Evolutionary conservation across 2,329 filamentous ascomycete species (phyloP).

Genomic region (Botrytis elliptica): DNA sequence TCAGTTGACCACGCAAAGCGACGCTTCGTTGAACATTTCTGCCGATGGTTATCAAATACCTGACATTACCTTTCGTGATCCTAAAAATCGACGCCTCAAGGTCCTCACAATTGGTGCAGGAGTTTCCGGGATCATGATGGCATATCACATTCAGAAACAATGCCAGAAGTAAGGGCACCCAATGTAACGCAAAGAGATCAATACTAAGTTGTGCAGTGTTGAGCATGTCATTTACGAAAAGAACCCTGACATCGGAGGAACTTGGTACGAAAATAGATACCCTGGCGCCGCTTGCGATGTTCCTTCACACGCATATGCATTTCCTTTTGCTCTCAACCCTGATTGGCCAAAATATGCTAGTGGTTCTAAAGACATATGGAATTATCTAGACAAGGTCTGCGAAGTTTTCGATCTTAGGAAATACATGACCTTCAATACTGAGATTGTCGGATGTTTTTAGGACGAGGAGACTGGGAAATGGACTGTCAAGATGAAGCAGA

Average conservation of each 20-base stretch:
- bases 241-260: slow-evolving; percentile 46
- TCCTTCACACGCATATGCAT: slow-evolving; percentile 39
- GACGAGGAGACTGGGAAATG: slow-evolving; percentile 49
- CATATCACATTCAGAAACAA: slow-evolving; percentile 48
- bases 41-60: slow-evolving; percentile 12
- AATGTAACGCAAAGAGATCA: background rate
- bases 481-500: slow-evolving; percentile 48
- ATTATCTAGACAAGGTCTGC: slow-evolving; percentile 49
- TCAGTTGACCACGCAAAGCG: background rate
- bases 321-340: slow-evolving; percentile 59
- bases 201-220: slow-evolving; percentile 39
- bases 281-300: slow-evolving; percentile 52
- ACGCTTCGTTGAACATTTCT: background rate
- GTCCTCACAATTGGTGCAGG: slow-evolving; percentile 51
- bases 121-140: slow-evolving; percentile 48
- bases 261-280: slow-evolving; percentile 51
- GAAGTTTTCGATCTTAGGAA: slow-evolving; percentile 49
- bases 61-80: slow-evolving; percentile 36
- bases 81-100: slow-evolving; percentile 45
- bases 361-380: slow-evolving; percentile 56
- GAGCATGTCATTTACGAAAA: slow-evolving; percentile 51
- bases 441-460: slow-evolving; percentile 49
- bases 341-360: slow-evolving; percentile 58
- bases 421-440: slow-evolving; percentile 52
- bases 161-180: slow-evolving; percentile 32